phyloP scores from a whole-genome alignment of 2,329 filamentous ascomycete species.

The Sporothrix luriei region DNA sequence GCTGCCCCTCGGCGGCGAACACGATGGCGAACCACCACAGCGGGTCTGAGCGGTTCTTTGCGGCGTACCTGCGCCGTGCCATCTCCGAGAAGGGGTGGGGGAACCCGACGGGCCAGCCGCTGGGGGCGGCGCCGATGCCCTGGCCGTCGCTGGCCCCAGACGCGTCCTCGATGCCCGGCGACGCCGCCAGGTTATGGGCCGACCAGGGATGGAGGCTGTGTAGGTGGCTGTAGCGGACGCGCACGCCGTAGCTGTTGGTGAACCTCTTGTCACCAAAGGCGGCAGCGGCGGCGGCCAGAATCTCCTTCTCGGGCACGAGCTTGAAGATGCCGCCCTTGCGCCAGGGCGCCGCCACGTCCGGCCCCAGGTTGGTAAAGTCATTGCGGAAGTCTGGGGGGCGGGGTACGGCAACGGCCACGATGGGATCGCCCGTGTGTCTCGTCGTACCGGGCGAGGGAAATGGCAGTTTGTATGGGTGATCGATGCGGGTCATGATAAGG shows the following conservation, averaged over 20 bases:
- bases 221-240: conserved; percentile 19
- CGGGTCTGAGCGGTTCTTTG: conserved; percentile 36
- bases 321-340: conserved; percentile 16
- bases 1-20: conserved; percentile 1
- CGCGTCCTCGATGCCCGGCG: conserved; percentile 27
- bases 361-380: conserved; percentile 29
- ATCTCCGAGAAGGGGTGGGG: conserved; percentile 37
- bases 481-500: not conserved
- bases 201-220: conserved; percentile 40
- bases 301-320: not conserved
- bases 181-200: conserved; percentile 40
- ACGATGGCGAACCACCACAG: conserved; percentile 35
- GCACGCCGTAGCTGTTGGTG: conserved; percentile 20
- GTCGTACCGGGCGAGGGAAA: not conserved
- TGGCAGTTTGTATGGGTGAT: not conserved
- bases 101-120: not conserved
- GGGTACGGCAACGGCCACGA: conserved; percentile 4
- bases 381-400: conserved; percentile 19
- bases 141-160: conserved; percentile 30
- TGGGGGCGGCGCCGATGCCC: not conserved
- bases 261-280: not conserved
- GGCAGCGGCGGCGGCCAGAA: not conserved
- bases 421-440: not conserved
- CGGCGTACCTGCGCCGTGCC: conserved; percentile 41
- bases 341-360: conserved; percentile 25